A percentile compares a stretch with the other conserved stretches of the same genome.
Conservation (phyloP, 1,139 yeast genomes). For the Hyphopichia fennica region DNA sequence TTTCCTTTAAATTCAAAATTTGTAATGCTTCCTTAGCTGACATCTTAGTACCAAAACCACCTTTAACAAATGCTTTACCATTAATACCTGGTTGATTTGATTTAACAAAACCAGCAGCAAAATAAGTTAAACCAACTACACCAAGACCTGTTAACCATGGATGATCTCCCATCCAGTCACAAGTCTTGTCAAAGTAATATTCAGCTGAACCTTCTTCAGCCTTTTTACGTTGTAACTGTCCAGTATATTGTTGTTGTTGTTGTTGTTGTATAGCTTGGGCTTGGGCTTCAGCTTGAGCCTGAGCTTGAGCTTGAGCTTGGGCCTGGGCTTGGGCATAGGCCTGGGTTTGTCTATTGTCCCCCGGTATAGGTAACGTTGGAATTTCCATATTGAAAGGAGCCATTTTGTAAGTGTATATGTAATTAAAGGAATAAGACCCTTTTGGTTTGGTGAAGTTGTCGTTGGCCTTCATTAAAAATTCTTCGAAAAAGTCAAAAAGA, state of each 20-base stretch:
- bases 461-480: too few species aligned
- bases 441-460: too few species aligned
- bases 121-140: constrained; percentile 61
- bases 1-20: constrained; percentile 80
- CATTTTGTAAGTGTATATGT: constrained; percentile 5
- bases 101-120: constrained; percentile 69
- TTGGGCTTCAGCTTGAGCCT: constrained; percentile 5
- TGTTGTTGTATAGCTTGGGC: constrained; percentile 4
- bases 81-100: constrained; percentile 70
- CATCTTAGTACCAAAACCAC: constrained; percentile 92
- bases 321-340: neutral
- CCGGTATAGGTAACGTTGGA: constrained; percentile 63
- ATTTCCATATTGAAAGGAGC: constrained; percentile 40
- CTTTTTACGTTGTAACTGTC: constrained; percentile 41
- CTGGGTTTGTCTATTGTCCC: constrained; percentile 33
- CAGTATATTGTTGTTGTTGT: constrained; percentile 26
- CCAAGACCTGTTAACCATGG: constrained; percentile 77
- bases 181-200: constrained; percentile 66
- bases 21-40: constrained; percentile 86
- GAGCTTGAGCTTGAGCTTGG: neutral
- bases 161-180: constrained; percentile 69
- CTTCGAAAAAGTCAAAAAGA: neutral
- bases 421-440: too few species aligned
- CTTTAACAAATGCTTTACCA: constrained; percentile 73
- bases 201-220: constrained; percentile 56